phyloP scores from a whole-genome alignment of 108 stramenopile species.

The Discostella pseudostelligera region DNA sequence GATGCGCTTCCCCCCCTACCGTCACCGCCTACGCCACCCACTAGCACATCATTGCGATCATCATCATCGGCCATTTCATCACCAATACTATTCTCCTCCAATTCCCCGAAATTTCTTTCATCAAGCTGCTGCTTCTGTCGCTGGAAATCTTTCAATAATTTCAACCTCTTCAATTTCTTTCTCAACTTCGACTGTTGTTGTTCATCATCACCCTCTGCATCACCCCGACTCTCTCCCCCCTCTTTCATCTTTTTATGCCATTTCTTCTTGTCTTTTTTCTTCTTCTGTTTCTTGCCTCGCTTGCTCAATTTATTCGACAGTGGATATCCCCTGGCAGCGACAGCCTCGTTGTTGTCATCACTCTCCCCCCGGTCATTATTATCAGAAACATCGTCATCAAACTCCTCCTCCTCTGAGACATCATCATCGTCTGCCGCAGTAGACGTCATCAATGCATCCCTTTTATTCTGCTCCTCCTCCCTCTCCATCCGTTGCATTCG shows the following conservation, averaged over 20 bases:
- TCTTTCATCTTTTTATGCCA: neutral
- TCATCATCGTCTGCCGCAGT: constrained; percentile 3
- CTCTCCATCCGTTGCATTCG: neutral
- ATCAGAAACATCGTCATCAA: neutral
- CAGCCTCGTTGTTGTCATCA: too few relatives aligned
- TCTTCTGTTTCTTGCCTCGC: neutral
- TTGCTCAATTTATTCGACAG: too few relatives aligned
- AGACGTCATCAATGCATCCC: too few relatives aligned
- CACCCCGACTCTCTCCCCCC: neutral
- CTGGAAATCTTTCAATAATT: too few relatives aligned
- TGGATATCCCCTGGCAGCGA: too few relatives aligned
- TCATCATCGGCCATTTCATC: too few relatives aligned
- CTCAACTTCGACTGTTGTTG: neutral
- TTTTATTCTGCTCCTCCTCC: neutral
- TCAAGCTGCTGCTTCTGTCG: too few relatives aligned
- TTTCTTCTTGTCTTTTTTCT: neutral
- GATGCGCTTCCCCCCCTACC: neutral
- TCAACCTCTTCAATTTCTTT: too few relatives aligned
- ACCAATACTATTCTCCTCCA: too few relatives aligned
- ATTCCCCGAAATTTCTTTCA: too few relatives aligned
- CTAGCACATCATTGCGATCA: neutral
- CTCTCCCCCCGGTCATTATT: constrained; percentile 1
- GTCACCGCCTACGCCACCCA: neutral
- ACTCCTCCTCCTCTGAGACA: neutral
- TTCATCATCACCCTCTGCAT: neutral